These are phyloP conservation scores for Pythium dissotocum DNA, from an alignment of 352 stramenopile genomes.

Conservation along the genomic window DNA sequence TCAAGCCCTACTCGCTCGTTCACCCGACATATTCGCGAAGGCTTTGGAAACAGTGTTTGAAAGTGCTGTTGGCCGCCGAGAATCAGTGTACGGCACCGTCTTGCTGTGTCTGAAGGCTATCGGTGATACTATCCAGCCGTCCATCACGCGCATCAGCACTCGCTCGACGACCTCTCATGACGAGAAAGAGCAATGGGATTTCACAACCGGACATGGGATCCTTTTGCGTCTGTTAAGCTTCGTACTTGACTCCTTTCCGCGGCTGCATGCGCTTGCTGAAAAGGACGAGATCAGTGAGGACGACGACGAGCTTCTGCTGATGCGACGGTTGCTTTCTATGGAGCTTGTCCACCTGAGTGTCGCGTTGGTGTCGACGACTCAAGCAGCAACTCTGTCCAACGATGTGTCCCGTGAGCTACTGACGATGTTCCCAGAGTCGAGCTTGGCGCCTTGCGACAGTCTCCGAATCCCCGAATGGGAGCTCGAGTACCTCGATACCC, in stretches of 20 bases:
- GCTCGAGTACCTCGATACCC: slow-evolving; percentile 45
- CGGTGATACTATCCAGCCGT: slow-evolving; percentile 37
- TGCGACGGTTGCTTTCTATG: slow-evolving; percentile 45
- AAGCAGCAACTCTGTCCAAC: slow-evolving; percentile 17
- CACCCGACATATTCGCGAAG: slow-evolving; percentile 44
- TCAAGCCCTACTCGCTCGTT: slow-evolving; percentile 40
- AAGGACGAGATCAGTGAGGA: slow-evolving; percentile 74
- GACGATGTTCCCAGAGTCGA: background rate
- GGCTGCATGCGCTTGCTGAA: slow-evolving; percentile 48
- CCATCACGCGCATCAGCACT: slow-evolving; percentile 37
- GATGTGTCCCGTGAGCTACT: background rate
- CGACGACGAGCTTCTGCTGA: slow-evolving; percentile 52
- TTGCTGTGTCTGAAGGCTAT: slow-evolving; percentile 59
- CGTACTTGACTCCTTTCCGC: slow-evolving; percentile 56
- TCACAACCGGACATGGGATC: slow-evolving; percentile 43
- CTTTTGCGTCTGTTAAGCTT: slow-evolving; percentile 65
- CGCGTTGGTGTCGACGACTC: slow-evolving; percentile 40
- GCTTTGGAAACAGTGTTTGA: slow-evolving; percentile 66
- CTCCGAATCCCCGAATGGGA: slow-evolving; percentile 50
- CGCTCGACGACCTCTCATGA: background rate
- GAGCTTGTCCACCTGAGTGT: slow-evolving; percentile 59
- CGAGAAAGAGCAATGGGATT: slow-evolving; percentile 14
- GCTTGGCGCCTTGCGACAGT: background rate
- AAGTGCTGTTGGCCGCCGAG: slow-evolving; percentile 46
- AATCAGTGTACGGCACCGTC: slow-evolving; percentile 52